Conservation (phyloP, 768 basidiomycete genomes). For the Gyrodon lividus region DNA sequence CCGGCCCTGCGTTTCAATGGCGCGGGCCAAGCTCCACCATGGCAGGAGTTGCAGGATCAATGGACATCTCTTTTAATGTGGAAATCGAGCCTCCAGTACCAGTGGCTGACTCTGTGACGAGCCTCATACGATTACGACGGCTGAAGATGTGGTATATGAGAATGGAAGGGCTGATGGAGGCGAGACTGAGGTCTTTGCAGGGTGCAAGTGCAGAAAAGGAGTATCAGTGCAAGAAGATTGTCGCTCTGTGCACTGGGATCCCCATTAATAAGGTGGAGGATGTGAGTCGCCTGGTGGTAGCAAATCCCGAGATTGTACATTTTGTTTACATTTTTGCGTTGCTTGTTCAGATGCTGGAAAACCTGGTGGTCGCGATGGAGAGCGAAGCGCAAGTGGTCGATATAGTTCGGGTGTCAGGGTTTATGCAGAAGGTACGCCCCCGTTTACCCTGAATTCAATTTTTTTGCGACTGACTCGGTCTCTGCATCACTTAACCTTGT, state of each 20-base stretch:
- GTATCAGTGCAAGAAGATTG: conserved; percentile 88
- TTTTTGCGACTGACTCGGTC: conserved; percentile 22
- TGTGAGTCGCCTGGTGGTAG: conserved; percentile 49
- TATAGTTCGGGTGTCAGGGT: conserved; percentile 81
- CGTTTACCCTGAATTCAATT: conserved; percentile 18
- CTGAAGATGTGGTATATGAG: conserved; percentile 82
- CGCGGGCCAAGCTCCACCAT: conserved; percentile 68
- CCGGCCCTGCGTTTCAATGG: conserved; percentile 63
- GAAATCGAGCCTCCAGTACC: conserved; percentile 78
- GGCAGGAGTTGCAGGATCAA: conserved; percentile 59
- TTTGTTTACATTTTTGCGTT: conserved; percentile 27
- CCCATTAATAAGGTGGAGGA: conserved; percentile 87
- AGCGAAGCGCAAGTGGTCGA: conserved; percentile 83
- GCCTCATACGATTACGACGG: conserved; percentile 69
- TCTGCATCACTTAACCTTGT: conserved; percentile 3
- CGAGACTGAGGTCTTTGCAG: conserved; percentile 66
- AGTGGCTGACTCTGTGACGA: conserved; percentile 51
- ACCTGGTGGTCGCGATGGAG: conserved; percentile 82
- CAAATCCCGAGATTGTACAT: conserved; percentile 10
- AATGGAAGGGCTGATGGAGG: conserved; percentile 71
- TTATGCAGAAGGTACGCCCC: conserved; percentile 80
- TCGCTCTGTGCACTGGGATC: conserved; percentile 85
- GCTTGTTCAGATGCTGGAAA: conserved; percentile 69
- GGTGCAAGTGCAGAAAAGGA: conserved; percentile 87
- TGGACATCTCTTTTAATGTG: conserved; percentile 60